Evolutionary conservation across 2,329 filamentous ascomycete genomes (phyloP), one percentile per base, ranked within the genome.

Genomic region (Paecilomyces niveus): DNA sequence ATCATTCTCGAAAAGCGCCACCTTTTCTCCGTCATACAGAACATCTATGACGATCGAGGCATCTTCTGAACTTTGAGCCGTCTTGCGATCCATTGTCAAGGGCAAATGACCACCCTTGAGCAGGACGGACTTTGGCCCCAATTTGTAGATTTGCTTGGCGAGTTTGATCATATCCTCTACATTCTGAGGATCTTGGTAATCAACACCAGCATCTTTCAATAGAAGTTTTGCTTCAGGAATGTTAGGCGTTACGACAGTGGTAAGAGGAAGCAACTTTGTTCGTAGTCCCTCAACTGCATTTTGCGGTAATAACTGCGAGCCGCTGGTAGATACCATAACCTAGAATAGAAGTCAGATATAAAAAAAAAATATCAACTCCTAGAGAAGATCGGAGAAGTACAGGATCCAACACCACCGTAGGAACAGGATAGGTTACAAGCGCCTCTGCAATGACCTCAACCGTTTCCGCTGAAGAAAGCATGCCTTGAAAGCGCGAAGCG

Each of bases 21-120:
- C 72, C n/a, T 82, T 73, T 0, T 76, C 78, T 0, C 80, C 81
- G 6, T 90, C 89, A 51, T 85, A 85, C 4, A 96, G 80, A 3
- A 97, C 81, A 69, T 97, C 90, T 29, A 95, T 81, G 1, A 97
- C 85, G 1, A 89, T 67, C 26, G 85, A 77, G 54, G 79, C 83
- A 55, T 92, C 85, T 7, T 80, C 80, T 1, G 85, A 79, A 0
- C 72, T 76, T 52, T 75, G 78, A 0, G 90, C 87, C 0, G 83
- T 81, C 5, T 78, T 79, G 22, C 85, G 80, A 54, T 88, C 83
- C 54, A 78, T 80, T 4, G 81, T 86, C 62, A 97, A 83, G 1
- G 93, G 92, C n/a, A 88, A 74, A 75, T 97, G 94, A 0, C 93
- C 93, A 50, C 93, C 93, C 74, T 97, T 97, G 59, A 97, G 79